A percentile compares a stretch with the other conserved stretches of the same genome.
These are phyloP conservation scores for Solanum corneliomulleri DNA, from an alignment of 257 asterid species.

Conservation along the genomic window DNA sequence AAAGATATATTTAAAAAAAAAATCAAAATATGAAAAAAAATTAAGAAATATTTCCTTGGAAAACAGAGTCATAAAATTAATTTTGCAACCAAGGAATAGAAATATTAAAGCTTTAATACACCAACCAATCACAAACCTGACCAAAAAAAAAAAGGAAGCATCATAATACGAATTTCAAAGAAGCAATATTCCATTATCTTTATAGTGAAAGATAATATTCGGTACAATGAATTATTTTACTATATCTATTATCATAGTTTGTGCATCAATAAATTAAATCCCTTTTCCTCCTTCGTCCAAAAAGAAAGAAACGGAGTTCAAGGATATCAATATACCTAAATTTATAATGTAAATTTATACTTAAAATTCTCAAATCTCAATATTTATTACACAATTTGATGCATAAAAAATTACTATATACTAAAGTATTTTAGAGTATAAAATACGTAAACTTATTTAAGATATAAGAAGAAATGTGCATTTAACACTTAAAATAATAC, in stretches of 20 bases:
- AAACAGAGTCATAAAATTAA: not conserved
- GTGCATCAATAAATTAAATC: not conserved
- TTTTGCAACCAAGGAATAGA: not conserved
- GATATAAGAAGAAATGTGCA: not conserved
- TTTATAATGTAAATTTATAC: not conserved
- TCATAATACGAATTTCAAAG: not conserved
- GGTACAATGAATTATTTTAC: not conserved
- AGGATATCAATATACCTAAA: not conserved
- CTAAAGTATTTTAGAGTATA: not conserved
- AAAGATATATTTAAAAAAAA: not conserved
- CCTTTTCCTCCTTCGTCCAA: not conserved
- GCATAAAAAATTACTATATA: not conserved
- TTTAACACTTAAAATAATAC: not conserved
- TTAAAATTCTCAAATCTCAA: not conserved
- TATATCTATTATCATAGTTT: not conserved
- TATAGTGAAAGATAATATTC: not conserved
- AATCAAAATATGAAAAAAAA: too few relatives aligned
- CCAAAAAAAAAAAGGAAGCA: not conserved
- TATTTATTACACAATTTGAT: not conserved
- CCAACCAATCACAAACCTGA: not conserved
- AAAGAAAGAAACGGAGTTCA: not conserved
- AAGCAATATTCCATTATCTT: not conserved
- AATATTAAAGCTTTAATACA: not conserved
- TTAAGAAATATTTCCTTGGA: not conserved
- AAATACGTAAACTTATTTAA: not conserved